Conservation (phyloP, 2,329 filamentous ascomycete species). For the Graphilbum fragrans region DNA sequence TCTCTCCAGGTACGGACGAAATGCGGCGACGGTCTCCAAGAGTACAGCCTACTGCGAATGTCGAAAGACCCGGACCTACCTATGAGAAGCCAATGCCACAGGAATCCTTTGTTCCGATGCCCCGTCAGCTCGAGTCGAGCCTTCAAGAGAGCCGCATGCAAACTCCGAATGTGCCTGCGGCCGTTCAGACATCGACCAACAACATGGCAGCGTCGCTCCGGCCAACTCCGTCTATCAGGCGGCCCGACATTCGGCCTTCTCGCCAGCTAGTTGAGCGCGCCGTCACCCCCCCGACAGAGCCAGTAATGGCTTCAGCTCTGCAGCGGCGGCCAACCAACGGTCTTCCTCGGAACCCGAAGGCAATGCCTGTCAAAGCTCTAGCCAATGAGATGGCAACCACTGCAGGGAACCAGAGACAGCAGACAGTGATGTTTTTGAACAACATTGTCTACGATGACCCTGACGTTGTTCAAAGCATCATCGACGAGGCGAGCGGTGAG, state of each 20-base stretch:
- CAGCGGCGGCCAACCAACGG: conserved; percentile 33
- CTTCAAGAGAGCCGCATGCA: no score
- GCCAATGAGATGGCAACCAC: conserved; percentile 5
- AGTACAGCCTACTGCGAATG: conserved; percentile 16
- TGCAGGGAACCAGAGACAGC: conserved; percentile 17
- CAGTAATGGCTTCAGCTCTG: conserved; percentile 23
- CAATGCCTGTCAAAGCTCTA: conserved; percentile 20
- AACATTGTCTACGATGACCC: conserved; percentile 44
- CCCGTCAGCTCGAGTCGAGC: no score
- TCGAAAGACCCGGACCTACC: no score
- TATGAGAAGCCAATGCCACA: no score
- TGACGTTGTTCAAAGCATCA: conserved; percentile 32
- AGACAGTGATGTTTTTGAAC: conserved; percentile 44
- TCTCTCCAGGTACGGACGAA: conserved; percentile 37
- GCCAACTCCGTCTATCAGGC: not conserved
- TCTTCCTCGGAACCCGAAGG: conserved; percentile 34
- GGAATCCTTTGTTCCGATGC: no score
- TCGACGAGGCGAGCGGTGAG: conserved; percentile 25
- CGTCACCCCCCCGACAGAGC: conserved; percentile 18
- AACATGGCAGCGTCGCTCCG: no score
- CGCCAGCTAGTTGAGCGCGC: conserved; percentile 16
- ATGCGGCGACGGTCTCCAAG: conserved; percentile 40
- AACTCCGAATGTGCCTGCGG: no score
- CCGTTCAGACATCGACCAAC: no score
- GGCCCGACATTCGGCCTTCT: conserved; percentile 18